Base-by-base conservation (phyloP, 805 yeast genomes). In the Saccharomycopsis vini region DNA sequence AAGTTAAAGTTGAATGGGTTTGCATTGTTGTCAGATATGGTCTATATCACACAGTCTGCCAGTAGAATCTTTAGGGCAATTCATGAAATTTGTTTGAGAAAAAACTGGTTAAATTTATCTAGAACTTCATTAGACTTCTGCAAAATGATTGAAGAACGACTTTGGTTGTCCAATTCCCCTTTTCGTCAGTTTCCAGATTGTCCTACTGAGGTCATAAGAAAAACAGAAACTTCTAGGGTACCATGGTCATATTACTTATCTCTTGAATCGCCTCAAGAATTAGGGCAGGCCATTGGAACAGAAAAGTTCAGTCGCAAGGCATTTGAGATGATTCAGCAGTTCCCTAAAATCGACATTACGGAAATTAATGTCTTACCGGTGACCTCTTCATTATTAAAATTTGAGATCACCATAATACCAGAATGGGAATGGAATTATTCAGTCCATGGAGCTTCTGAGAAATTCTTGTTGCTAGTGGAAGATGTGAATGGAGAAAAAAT, bases 21-120 rank as follows among this genome's bases (percentile, higher is more conserved):
- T 64, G 96, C 97, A 0, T 62, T 94, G 48, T 77, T 82, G 72
- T 78, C 95, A 0, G 99, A 92, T 64, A 87, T 89, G 95, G 71
- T 86, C 3, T 92, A 85, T 57, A 77, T 92, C 33, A 83, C 92
- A 0, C 97, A 92, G 60, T 86, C 94, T 33, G 97, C 96, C 1
- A 90, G 94, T 3, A 72, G 99, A 56, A 61, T 92, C 31, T 67
- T 89, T 44, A 66, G 97, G 45, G 97, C 97, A 0, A 72, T 94
- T 50, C 78, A 73, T 58, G 96, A 90, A 56, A 75, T 92, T 28
- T 73, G 84, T 7, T 52, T 84, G 37, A 67, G 71, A 42, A 83
- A 79, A 51, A 71, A 72, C 9, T 88, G 95, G 94, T 71, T 95
- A 0, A 57, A 66, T 18, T 59, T 82, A 12, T 67, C 95, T 0